Evolutionary conservation across 495 filamentous ascomycete genomes (phyloP).

Genomic region (Penicillium ochrochloron): DNA sequence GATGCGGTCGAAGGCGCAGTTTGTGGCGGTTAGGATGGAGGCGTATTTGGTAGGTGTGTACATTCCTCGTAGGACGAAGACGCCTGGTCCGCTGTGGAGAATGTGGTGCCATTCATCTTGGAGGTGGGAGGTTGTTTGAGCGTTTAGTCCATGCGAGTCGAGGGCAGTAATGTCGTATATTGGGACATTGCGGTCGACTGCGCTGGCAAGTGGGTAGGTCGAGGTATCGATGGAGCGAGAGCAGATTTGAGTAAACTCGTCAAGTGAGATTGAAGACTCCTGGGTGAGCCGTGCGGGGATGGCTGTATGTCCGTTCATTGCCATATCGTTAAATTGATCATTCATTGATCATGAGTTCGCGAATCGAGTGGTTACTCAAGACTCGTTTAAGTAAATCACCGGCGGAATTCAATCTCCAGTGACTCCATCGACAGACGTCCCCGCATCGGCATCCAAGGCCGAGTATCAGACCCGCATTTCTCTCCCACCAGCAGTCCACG

Average conservation of each 20-base stretch:
- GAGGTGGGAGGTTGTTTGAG: slow-evolving; percentile 33
- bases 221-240: slow-evolving; percentile 37
- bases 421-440: slow-evolving; percentile 6
- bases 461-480: slow-evolving; percentile 19
- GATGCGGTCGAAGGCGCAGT: slow-evolving; percentile 50
- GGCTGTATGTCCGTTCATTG: slow-evolving; percentile 21
- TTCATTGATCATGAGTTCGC: not conserved
- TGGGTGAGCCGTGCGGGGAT: slow-evolving; percentile 35
- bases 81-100: slow-evolving; percentile 55
- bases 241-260: slow-evolving; percentile 50
- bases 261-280: slow-evolving; percentile 26
- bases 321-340: not conserved
- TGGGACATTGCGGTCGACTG: slow-evolving; percentile 52
- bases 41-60: slow-evolving; percentile 37
- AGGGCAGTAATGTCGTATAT: slow-evolving; percentile 52
- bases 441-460: not conserved
- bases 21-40: slow-evolving; percentile 41
- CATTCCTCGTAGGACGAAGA: slow-evolving; percentile 55
- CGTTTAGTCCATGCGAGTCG: slow-evolving; percentile 23
- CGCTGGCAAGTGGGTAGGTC: slow-evolving; percentile 49
- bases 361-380: not conserved
- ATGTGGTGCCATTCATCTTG: slow-evolving; percentile 62
- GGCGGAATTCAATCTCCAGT: slow-evolving; percentile 32
- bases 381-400: slow-evolving; percentile 17
- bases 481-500: not conserved